Conservation (phyloP, 2,329 filamentous ascomycete species). For the Balansia obtecta region DNA sequence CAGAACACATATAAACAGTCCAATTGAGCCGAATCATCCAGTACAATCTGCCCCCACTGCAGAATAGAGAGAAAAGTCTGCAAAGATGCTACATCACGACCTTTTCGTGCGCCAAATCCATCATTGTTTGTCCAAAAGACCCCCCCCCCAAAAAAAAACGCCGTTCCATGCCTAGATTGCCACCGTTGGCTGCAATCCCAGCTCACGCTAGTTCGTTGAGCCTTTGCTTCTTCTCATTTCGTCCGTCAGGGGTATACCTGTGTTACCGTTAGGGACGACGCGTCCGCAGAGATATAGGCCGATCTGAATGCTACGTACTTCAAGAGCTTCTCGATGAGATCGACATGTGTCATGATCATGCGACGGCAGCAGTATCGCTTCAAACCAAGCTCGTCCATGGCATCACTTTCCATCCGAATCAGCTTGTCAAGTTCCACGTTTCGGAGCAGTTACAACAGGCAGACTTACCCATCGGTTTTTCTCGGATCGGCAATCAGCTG, state of each 20-base stretch:
- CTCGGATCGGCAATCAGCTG: constrained; percentile 67
- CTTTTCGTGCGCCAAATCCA: constrained; percentile 17
- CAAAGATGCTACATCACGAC: not conserved
- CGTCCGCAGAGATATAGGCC: not conserved
- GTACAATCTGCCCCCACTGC: not conserved
- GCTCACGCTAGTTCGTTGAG: constrained; percentile 23
- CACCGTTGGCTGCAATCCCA: constrained; percentile 4
- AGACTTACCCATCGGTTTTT: constrained; percentile 55
- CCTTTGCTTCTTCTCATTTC: constrained; percentile 46
- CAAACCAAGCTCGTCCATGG: constrained; percentile 88
- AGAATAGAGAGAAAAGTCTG: not conserved
- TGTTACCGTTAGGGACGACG: not conserved
- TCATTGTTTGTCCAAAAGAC: constrained; percentile 11
- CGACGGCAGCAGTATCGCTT: constrained; percentile 96
- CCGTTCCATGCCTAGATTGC: constrained; percentile 18
- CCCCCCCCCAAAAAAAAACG: constrained; percentile 20
- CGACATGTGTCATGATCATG: constrained; percentile 99
- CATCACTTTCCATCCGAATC: constrained; percentile 50
- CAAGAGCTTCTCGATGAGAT: constrained; percentile 95
- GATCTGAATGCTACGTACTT: constrained; percentile 45
- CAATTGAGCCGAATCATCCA: not conserved
- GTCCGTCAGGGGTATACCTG: constrained; percentile 50
- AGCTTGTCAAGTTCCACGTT: not conserved
- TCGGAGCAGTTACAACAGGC: not conserved
- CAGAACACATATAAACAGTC: too few species aligned